Evolutionary conservation across 768 basidiomycete genomes (phyloP).

Genomic region (Pisolithus sp.): DNA sequence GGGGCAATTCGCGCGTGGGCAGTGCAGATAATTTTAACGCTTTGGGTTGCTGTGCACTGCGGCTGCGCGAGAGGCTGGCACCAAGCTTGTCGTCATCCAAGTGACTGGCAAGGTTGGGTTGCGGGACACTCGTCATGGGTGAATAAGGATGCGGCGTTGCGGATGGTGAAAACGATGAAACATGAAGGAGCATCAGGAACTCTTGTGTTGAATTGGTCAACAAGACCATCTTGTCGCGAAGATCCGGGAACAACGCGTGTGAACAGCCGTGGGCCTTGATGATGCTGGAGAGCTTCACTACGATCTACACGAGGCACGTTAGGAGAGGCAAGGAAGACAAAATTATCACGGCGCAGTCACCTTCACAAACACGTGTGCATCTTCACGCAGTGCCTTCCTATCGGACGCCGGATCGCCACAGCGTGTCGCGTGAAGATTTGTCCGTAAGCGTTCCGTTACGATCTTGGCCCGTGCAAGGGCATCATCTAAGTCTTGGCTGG

Average conservation of each 20-base stretch:
- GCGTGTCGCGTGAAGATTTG: conserved; percentile 52
- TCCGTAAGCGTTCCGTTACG: conserved; percentile 57
- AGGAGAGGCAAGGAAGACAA: neutral
- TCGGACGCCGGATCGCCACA: conserved; percentile 50
- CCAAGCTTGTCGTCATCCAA: conserved; percentile 45
- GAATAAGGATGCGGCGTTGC: conserved; percentile 53
- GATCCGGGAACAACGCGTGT: conserved; percentile 48
- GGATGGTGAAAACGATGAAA: conserved; percentile 70
- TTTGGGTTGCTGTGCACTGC: conserved; percentile 46
- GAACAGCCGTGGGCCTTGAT: conserved; percentile 58
- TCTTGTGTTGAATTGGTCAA: conserved; percentile 83
- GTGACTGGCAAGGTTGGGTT: conserved; percentile 16
- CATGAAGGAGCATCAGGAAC: conserved; percentile 79
- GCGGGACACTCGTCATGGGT: conserved; percentile 39
- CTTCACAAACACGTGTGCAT: conserved; percentile 78
- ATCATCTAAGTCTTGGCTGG: conserved; percentile 41
- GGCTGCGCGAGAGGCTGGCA: conserved; percentile 52
- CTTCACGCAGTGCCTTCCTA: conserved; percentile 60
- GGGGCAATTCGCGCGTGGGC: conserved; percentile 36
- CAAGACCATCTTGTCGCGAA: conserved; percentile 67
- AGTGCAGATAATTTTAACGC: conserved; percentile 32
- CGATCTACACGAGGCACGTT: conserved; percentile 40
- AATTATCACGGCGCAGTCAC: conserved; percentile 32
- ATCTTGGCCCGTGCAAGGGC: conserved; percentile 55
- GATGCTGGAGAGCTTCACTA: conserved; percentile 68